Evolutionary conservation across 2,329 filamentous ascomycete species (phyloP).

Genomic region (Alternaria alternata): DNA sequence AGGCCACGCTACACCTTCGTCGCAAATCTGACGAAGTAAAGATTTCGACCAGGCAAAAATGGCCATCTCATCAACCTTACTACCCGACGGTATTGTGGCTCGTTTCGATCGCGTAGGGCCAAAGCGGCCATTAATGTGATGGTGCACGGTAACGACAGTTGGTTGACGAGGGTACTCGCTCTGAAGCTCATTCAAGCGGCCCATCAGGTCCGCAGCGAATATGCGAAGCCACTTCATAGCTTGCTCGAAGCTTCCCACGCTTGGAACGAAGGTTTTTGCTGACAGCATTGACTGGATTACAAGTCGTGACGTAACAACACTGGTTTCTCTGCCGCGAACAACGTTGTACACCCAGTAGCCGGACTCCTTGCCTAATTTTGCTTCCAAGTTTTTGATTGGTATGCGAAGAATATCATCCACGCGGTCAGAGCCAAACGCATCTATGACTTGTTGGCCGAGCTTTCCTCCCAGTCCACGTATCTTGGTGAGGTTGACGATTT

Average conservation of each 20-base stretch:
- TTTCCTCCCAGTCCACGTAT: slow-evolving; percentile 94
- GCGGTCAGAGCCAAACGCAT: slow-evolving; percentile 79
- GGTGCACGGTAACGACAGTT: slow-evolving; percentile 59
- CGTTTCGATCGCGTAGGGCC: neutral
- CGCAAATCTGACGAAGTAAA: neutral
- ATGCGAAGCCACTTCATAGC: slow-evolving; percentile 87
- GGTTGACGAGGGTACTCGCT: slow-evolving; percentile 85
- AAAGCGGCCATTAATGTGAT: too few relatives aligned
- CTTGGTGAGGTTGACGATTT: slow-evolving; percentile 88
- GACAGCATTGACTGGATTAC: slow-evolving; percentile 98
- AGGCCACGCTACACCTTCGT: neutral
- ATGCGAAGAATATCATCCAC: slow-evolving; percentile 66
- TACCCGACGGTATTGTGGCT: neutral
- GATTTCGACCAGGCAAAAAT: neutral
- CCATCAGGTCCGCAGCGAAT: slow-evolving; percentile 81
- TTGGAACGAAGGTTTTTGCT: slow-evolving; percentile 91
- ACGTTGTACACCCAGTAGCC: too few relatives aligned
- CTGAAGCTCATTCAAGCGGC: slow-evolving; percentile 82
- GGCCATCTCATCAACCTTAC: neutral
- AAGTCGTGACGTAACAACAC: slow-evolving; percentile 75
- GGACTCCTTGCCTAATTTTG: too few relatives aligned
- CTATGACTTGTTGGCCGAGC: slow-evolving; percentile 83
- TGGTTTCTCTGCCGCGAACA: too few relatives aligned
- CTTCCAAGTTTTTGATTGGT: too few relatives aligned
- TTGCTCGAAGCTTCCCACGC: slow-evolving; percentile 80